A percentile compares a stretch with the other conserved stretches of the same genome.
These are phyloP conservation scores for Arthrobotrys megalospora DNA, from an alignment of 2,329 filamentous ascomycete genomes.

Conservation along the genomic window DNA sequence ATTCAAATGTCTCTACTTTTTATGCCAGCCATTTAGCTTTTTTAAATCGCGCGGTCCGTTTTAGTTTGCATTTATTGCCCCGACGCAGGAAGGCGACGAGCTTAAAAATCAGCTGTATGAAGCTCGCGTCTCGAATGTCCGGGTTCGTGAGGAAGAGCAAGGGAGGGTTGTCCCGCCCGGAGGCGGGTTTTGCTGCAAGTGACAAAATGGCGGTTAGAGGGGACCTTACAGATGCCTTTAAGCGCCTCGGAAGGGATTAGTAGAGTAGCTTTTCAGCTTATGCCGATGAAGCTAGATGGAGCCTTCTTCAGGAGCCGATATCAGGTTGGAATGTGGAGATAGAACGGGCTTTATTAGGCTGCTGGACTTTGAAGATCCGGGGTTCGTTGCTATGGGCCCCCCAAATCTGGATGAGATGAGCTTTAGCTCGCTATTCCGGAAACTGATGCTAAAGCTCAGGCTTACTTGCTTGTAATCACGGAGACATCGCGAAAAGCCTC, in stretches of 20 bases:
- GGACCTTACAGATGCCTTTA: constrained; percentile 14
- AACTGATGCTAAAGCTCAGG: constrained; percentile 18
- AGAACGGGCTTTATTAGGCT: constrained; percentile 2
- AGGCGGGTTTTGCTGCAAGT: constrained; percentile 43
- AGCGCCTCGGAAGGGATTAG: constrained; percentile 25
- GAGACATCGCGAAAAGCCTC: constrained; percentile 31
- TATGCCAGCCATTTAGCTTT: constrained; percentile 39
- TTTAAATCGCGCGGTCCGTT: constrained; percentile 29
- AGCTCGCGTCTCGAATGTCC: constrained; percentile 31
- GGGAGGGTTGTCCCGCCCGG: constrained; percentile 32
- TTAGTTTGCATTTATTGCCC: constrained; percentile 26
- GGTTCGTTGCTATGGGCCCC: constrained; percentile 40
- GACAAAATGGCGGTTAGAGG: constrained; percentile 42
- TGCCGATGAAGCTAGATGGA: constrained; percentile 12
- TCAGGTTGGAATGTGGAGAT: constrained; percentile 17
- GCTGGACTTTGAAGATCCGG: constrained; percentile 25
- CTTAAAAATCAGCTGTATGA: constrained; percentile 3
- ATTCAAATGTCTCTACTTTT: constrained; percentile 1
- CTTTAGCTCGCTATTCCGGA: constrained; percentile 25
- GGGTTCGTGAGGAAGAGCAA: constrained; percentile 32
- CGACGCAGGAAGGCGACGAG: constrained; percentile 30
- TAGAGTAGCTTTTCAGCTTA: constrained; percentile 1
- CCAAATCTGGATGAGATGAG: not conserved
- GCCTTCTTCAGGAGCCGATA: constrained; percentile 3
- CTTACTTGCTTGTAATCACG: constrained; percentile 20